A percentile compares a stretch with the other conserved stretches of the same genome.
phyloP scores from a whole-genome alignment of 2,329 filamentous ascomycete species.

The Penicillium sp. region DNA sequence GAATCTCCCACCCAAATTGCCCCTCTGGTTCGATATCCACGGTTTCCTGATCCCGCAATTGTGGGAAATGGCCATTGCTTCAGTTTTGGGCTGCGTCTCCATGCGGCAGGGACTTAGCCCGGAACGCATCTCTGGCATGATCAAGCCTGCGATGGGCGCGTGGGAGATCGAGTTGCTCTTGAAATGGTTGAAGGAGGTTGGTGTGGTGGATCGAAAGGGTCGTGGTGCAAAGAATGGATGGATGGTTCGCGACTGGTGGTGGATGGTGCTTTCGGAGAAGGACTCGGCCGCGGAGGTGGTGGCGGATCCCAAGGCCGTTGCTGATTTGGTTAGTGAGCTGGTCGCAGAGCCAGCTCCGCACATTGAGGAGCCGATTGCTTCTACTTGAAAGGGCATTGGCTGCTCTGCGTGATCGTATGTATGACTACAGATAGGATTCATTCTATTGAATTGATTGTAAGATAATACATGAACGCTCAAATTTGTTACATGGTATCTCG shows the following conservation, averaged over 20 bases:
- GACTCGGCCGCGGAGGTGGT: neutral
- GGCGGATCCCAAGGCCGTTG: neutral
- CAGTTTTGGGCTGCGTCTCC: slow-evolving; percentile 48
- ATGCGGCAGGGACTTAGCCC: slow-evolving; percentile 47
- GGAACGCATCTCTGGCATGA: slow-evolving; percentile 39
- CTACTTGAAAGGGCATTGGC: neutral
- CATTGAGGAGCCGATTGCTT: neutral
- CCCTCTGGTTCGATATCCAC: slow-evolving; percentile 56
- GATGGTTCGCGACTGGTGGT: slow-evolving; percentile 47
- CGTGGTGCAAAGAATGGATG: slow-evolving; percentile 32
- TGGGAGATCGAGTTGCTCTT: slow-evolving; percentile 50
- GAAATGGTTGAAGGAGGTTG: slow-evolving; percentile 44
- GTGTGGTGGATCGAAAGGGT: slow-evolving; percentile 23
- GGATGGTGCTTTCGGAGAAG: slow-evolving; percentile 37
- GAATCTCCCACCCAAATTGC: slow-evolving; percentile 38
- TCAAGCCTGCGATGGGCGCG: slow-evolving; percentile 44
- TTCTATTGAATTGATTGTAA: neutral
- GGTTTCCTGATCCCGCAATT: slow-evolving; percentile 38
- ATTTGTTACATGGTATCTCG: slow-evolving; percentile 6
- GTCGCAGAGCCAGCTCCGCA: neutral
- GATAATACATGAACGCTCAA: slow-evolving; percentile 7
- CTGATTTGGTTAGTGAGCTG: neutral
- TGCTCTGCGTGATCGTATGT: neutral
- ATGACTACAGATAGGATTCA: slow-evolving; percentile 1
- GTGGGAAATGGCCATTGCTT: slow-evolving; percentile 50